Base-by-base conservation (phyloP, 768 basidiomycete genomes). In the Calocybe gangraenosa region DNA sequence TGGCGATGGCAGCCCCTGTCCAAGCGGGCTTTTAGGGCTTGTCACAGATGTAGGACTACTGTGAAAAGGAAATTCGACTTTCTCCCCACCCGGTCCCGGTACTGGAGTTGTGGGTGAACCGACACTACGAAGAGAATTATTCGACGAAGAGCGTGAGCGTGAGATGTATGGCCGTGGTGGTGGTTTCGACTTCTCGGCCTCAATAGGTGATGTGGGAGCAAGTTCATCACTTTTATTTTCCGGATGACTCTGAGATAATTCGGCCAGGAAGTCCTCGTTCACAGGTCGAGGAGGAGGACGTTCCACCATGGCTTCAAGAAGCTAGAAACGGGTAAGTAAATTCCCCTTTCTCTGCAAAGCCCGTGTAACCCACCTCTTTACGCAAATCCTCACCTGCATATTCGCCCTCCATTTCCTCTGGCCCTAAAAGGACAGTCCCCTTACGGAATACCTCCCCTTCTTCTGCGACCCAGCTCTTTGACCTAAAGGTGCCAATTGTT, bases 381-480 rank as follows among this genome's bases (percentile, higher is more conserved):
- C 87, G 79, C 45, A 98, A 67, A 33, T 92, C 90, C 59, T 97
- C 94, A 0, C 92, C 90, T 13, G 81, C 87, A 57, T 84, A 90
- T 55, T 92, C 92, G 0, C 81, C 84, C 55, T 93, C 92, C 80
- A 92, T 87, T 63, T 94, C 91, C 54, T 87, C 89, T 7, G 81
- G 81, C 1, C 84, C 83, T 7, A 91, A 70, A 15, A 97, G 69
- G 3, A 84, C 84, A 8, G 76, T 81, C 0, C 93, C 92, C 58
- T 95, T 94, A 33, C 94, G 74, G 70, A 97, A 97, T 32, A 98
- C 87, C 65, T 98, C 95, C 0, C 92, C 92, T 61, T 99, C 96
- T 61, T 98, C 96, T 44, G 82, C 88, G 0, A 94, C 86, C 84
- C 88, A 90, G 41, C 74, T 81, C 52, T 81, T 73, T 19, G 86